These are phyloP conservation scores for Epichloe elymi DNA, from an alignment of 2,329 filamentous ascomycete species.

Conservation along the genomic window DNA sequence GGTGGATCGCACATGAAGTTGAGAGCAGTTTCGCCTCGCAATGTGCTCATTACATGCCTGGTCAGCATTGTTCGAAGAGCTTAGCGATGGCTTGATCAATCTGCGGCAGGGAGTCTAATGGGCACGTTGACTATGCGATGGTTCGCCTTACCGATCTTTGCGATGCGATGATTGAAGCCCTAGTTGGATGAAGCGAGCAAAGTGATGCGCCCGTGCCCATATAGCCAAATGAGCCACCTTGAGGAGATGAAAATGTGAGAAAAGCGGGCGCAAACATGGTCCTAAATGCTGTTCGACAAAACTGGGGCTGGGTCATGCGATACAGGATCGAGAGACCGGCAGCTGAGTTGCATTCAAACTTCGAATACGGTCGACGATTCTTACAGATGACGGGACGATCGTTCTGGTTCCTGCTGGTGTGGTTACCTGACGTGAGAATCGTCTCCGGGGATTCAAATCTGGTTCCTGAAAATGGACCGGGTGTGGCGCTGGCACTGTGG, in stretches of 20 bases:
- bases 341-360: neutral
- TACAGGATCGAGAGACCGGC: neutral
- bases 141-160: conserved; percentile 1
- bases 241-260: neutral
- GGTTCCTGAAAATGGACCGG: neutral
- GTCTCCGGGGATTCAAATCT: neutral
- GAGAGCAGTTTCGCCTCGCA: conserved; percentile 44
- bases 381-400: neutral
- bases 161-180: conserved; percentile 5
- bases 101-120: conserved; percentile 9
- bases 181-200: conserved; percentile 28
- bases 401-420: neutral
- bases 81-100: conserved; percentile 14
- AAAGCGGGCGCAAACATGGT: neutral
- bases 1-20: conserved; percentile 34
- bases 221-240: neutral
- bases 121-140: conserved; percentile 3
- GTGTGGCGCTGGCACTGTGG: neutral
- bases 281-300: neutral
- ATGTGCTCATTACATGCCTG: conserved; percentile 32
- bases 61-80: conserved; percentile 31
- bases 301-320: neutral
- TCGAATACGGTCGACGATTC: neutral
- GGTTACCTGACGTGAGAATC: neutral
- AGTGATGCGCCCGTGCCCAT: conserved; percentile 34